Conservation (phyloP, 495 filamentous ascomycete genomes). For the Terfezia boudieri region DNA sequence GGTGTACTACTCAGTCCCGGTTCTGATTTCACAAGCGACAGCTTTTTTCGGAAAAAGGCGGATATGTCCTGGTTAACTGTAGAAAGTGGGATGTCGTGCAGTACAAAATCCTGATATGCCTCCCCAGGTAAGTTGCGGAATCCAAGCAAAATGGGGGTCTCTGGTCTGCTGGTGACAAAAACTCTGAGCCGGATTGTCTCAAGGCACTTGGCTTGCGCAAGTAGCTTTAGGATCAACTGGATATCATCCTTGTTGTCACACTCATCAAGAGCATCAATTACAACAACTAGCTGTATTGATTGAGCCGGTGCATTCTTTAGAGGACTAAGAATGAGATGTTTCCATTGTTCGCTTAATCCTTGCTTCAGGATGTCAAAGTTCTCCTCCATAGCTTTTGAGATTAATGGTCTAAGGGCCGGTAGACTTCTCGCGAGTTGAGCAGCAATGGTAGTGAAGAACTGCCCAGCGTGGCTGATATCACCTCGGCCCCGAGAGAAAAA, state of each 20-base stretch:
- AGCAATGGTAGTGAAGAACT: slow-evolving; percentile 11
- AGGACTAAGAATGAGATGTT: slow-evolving; percentile 8
- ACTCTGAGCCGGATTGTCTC: slow-evolving; percentile 7
- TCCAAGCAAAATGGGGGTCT: slow-evolving; percentile 13
- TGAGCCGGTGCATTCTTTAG: not conserved
- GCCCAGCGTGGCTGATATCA: slow-evolving; percentile 7
- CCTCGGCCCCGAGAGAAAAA: slow-evolving; percentile 2
- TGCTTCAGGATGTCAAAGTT: not conserved
- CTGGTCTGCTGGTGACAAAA: slow-evolving; percentile 23
- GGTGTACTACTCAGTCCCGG: not conserved
- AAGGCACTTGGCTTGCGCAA: not conserved
- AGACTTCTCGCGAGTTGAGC: slow-evolving; percentile 4
- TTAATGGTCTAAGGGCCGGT: not conserved
- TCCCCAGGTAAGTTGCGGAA: slow-evolving; percentile 8
- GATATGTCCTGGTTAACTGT: not conserved
- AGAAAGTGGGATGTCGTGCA: slow-evolving; percentile 3
- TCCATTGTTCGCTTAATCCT: slow-evolving; percentile 7
- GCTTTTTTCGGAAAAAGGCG: not conserved
- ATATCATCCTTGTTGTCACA: slow-evolving; percentile 16
- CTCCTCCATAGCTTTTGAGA: slow-evolving; percentile 4
- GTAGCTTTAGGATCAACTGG: slow-evolving; percentile 3
- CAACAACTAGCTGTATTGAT: slow-evolving; percentile 6
- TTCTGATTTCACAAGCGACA: not conserved
- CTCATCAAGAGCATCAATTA: slow-evolving; percentile 22
- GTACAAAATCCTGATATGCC: slow-evolving; percentile 7